Percentiles rank a stretch among this genome's conserved stretches.
phyloP scores from a whole-genome alignment of 306 rosid genomes.

The Fagus crenata region DNA sequence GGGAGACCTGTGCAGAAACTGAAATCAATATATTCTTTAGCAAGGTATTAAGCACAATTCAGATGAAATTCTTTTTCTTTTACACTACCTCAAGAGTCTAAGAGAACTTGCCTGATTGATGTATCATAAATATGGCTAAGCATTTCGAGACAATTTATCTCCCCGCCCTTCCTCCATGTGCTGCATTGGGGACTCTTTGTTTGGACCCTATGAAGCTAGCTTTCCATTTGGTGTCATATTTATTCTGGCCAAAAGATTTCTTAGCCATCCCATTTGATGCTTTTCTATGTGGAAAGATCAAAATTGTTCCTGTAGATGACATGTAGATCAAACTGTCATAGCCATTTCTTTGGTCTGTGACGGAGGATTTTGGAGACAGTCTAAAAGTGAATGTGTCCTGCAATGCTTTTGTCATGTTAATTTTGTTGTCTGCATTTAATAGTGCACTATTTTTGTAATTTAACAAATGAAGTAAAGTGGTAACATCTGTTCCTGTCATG shows the following conservation, averaged over 20 bases:
- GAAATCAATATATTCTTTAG: slow-evolving; percentile 86
- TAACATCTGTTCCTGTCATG: background rate
- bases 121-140: slow-evolving; percentile 10
- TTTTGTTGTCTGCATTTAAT: background rate
- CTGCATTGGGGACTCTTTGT: background rate
- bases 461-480: background rate
- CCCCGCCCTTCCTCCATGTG: background rate
- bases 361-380: background rate
- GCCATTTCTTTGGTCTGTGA: background rate
- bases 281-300: background rate
- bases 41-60: slow-evolving; percentile 55
- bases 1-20: slow-evolving; percentile 98
- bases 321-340: background rate
- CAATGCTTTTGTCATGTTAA: background rate
- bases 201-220: background rate
- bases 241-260: background rate
- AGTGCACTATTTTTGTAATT: background rate
- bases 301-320: background rate
- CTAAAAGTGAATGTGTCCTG: background rate
- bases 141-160: slow-evolving; percentile 13
- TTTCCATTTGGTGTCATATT: too few species aligned
- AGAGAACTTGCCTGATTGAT: slow-evolving; percentile 7
- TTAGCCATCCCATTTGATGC: background rate
- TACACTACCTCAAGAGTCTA: slow-evolving; percentile 9
- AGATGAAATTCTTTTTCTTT: background rate